Evolutionary conservation across 2,329 filamentous ascomycete species (phyloP).

Genomic region (Claviceps fusiformis): DNA sequence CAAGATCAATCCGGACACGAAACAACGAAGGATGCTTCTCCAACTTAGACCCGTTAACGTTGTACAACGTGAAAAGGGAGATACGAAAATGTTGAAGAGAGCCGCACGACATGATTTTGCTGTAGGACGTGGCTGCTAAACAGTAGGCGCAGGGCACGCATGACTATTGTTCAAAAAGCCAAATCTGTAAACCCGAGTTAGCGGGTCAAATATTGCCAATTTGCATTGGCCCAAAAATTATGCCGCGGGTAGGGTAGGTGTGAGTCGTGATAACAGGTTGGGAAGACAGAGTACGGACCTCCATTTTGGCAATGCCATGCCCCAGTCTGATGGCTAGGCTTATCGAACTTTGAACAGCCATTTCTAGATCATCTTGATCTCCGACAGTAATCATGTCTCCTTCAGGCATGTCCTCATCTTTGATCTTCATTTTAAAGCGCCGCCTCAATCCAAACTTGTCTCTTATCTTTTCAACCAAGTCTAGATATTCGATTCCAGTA

Average conservation of each 20-base stretch:
- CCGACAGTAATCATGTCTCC: constrained; percentile 95
- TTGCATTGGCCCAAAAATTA: background rate
- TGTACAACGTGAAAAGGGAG: constrained; percentile 6
- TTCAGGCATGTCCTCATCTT: constrained; percentile 60
- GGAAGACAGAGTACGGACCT: constrained; percentile 45
- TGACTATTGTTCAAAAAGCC: constrained; percentile 28
- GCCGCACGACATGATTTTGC: background rate
- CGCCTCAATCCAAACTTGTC: constrained; percentile 73
- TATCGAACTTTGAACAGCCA: constrained; percentile 62
- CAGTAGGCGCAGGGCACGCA: constrained; percentile 13
- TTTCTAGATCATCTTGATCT: constrained; percentile 89
- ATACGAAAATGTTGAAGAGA: background rate
- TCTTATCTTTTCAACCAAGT: constrained; percentile 65
- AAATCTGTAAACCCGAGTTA: constrained; percentile 28
- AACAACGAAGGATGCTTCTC: background rate
- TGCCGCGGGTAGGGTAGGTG: background rate
- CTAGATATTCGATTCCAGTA: constrained; percentile 56
- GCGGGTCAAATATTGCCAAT: background rate
- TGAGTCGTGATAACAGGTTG: no score
- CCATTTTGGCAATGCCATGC: constrained; percentile 81
- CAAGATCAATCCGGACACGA: background rate
- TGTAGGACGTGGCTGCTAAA: background rate
- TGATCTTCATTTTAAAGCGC: constrained; percentile 78
- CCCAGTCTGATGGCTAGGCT: constrained; percentile 57
- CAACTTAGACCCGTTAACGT: constrained; percentile 7